Conservation (phyloP, 1,139 yeast species). For the Protomyces inundatus region DNA sequence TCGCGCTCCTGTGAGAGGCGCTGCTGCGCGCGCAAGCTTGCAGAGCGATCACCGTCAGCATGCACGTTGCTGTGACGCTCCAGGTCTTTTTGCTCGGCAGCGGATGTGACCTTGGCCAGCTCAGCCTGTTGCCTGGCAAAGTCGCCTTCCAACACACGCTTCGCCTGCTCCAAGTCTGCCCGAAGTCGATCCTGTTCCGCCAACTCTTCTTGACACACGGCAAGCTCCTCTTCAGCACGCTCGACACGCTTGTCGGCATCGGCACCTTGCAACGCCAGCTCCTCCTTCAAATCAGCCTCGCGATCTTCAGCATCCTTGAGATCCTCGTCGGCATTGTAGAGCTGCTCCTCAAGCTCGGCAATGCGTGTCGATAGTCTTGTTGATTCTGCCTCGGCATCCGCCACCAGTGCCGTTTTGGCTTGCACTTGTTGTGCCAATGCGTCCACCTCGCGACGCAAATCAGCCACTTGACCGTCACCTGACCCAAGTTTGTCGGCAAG, state of each 20-base stretch:
- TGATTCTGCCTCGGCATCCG: not conserved
- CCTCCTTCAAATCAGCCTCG: not conserved
- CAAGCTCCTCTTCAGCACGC: not conserved
- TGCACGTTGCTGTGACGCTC: not conserved
- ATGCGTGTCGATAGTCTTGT: not conserved
- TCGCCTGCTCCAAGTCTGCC: not conserved
- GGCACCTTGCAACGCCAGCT: conserved; percentile 8
- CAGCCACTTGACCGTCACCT: not conserved
- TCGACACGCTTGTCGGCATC: not conserved
- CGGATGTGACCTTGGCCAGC: not conserved
- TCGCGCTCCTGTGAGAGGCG: not conserved
- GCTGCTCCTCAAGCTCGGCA: conserved; percentile 13
- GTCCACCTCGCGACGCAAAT: conserved; percentile 7
- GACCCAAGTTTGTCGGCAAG: not conserved
- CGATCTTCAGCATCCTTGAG: not conserved
- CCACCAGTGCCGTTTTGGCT: not conserved
- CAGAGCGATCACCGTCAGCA: not conserved
- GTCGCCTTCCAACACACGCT: not conserved
- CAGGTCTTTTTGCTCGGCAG: not conserved
- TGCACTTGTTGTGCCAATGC: conserved; percentile 17
- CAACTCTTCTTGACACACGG: not conserved
- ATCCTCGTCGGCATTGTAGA: conserved; percentile 5
- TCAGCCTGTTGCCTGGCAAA: not conserved
- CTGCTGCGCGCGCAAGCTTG: not conserved
- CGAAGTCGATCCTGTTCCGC: not conserved